phyloP scores from a whole-genome alignment of 1,284 basidiomycete species.

The Irpex sp. region DNA sequence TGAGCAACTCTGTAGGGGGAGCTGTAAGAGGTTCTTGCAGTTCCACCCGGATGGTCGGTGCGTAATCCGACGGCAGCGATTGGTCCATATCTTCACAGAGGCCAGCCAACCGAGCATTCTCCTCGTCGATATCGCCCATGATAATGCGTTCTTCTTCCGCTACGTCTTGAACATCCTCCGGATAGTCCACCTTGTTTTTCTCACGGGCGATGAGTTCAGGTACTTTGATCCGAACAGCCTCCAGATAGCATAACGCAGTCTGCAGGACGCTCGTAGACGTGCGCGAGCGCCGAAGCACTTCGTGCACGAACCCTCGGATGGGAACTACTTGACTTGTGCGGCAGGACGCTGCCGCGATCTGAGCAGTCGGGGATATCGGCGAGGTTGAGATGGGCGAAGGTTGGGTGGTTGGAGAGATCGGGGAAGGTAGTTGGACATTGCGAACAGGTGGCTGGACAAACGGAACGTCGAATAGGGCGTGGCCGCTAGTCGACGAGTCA shows the following conservation, averaged over 20 bases:
- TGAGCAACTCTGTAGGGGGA: slow-evolving; percentile 8
- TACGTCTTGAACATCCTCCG: slow-evolving; percentile 22
- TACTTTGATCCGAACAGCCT: slow-evolving; percentile 65
- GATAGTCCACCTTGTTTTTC: slow-evolving; percentile 33
- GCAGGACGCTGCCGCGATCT: slow-evolving; percentile 17
- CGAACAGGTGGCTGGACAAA: slow-evolving; percentile 21
- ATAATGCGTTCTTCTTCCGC: slow-evolving; percentile 45
- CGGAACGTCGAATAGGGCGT: slow-evolving; percentile 16
- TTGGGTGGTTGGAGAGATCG: slow-evolving; percentile 36
- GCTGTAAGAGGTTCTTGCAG: slow-evolving; percentile 11
- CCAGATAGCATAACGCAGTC: slow-evolving; percentile 75
- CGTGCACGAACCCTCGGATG: slow-evolving; percentile 71
- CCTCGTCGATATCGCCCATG: slow-evolving; percentile 19
- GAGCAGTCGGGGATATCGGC: slow-evolving; percentile 16
- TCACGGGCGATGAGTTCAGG: slow-evolving; percentile 57
- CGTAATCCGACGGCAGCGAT: background rate
- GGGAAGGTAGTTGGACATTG: slow-evolving; percentile 48
- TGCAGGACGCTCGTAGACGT: slow-evolving; percentile 75
- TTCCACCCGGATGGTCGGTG: background rate
- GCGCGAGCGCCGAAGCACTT: slow-evolving; percentile 71
- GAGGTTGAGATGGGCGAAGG: slow-evolving; percentile 28
- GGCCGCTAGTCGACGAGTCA: slow-evolving; percentile 21
- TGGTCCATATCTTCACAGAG: background rate
- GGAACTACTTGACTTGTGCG: slow-evolving; percentile 42
- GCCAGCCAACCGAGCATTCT: background rate